Base-by-base conservation (phyloP, 2,329 filamentous ascomycete species). In the Scedosporium apiospermum region DNA sequence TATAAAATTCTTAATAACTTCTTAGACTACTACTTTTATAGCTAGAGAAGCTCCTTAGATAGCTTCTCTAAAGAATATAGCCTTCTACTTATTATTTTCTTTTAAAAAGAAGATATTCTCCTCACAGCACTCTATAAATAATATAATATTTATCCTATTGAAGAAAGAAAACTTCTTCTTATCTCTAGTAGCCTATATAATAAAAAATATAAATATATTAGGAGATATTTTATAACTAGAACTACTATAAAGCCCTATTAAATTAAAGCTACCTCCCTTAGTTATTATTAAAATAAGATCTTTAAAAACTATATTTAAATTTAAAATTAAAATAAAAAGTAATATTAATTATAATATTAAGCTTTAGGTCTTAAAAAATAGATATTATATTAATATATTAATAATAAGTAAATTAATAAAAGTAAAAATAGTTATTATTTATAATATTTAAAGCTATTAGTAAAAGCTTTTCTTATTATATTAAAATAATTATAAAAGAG, bases 321-420 rank as follows among this genome's bases (percentile, higher is more conserved):
- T 34, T 44, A 58, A 42, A 58, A 46, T 21, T 46, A 4, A 55
- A 16, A 55, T 55, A 16, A 55, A 55, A 7, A 10, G 10, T 55
- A 55, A 34, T 18, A 58, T 6, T 16, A 49, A 34, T 58, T 58
- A 63, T 60, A 63, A 57, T 60, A 60, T 16, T 34, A 23, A 1
- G 12, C 16, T 62, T 23, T 23, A 23, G 23, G 23, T 23, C 23
- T 23, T 23, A 23, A 23, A 3, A 23, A 23, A 2, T 57, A 38
- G 57, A 9, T 62, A 44, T 23, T 21, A 62, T 12, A 42, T 58
- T 57, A 58, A 46, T 57, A 21, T 57, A 6, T 53, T 60, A 63
- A 23, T 57, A 60, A 55, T 18, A 53, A 23, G 21, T 42, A 23
- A 21, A 34, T 46, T 60, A 57, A 44, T 58, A 62, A 2, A 23